Evolutionary conservation across 2,329 filamentous ascomycete genomes (phyloP).

Genomic region (Periconia sp.): DNA sequence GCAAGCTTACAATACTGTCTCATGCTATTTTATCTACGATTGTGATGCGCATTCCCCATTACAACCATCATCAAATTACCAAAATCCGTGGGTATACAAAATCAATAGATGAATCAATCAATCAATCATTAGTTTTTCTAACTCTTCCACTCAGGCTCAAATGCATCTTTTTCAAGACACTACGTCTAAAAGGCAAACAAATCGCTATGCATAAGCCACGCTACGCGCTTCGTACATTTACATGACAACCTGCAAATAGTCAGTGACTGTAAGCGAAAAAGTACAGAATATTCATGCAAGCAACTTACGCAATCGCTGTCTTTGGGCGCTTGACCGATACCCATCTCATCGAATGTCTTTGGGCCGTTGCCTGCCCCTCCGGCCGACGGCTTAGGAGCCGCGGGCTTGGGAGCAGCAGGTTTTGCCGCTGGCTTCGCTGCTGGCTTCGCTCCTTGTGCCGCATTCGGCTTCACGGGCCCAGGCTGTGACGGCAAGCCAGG

Average conservation of each 20-base stretch:
- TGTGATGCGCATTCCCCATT: too few species aligned
- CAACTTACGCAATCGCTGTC: conserved; percentile 87
- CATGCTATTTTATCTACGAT: too few species aligned
- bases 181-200: background rate
- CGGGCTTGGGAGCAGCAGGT: conserved; percentile 27
- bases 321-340: conserved; percentile 81
- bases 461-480: conserved; percentile 21
- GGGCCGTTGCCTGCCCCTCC: conserved; percentile 72
- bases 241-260: conserved; percentile 23
- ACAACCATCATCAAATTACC: too few species aligned
- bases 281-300: background rate
- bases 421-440: conserved; percentile 13
- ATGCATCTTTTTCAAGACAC: conserved; percentile 3
- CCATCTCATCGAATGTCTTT: conserved; percentile 98
- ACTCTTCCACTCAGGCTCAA: too few species aligned
- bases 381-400: conserved; percentile 30
- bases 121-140: too few species aligned
- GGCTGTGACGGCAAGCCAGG: conserved; percentile 30
- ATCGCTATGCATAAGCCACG: conserved; percentile 9
- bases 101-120: too few species aligned
- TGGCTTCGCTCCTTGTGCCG: conserved; percentile 14
- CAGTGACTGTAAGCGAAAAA: background rate
- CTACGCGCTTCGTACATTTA: conserved; percentile 7
- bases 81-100: too few species aligned
- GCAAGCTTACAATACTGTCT: too few species aligned